Conservation (phyloP, 805 yeast genomes). For the Candida sakaeoensis region DNA sequence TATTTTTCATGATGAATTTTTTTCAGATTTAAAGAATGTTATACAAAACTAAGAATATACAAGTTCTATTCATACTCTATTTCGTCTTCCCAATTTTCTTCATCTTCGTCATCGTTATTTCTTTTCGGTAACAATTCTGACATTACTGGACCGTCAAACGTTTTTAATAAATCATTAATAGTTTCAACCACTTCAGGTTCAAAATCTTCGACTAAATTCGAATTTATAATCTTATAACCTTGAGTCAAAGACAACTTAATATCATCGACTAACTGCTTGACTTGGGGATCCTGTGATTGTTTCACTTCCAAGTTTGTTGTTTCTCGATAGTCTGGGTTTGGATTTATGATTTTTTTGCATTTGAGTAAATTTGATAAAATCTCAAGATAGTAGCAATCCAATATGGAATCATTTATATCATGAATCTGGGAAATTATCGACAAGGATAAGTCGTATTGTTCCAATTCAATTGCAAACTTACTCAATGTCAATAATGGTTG, state of each 20-base stretch:
- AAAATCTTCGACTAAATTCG: constrained; percentile 38
- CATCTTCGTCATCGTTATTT: constrained; percentile 29
- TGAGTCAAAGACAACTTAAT: constrained; percentile 43
- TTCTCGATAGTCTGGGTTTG: constrained; percentile 39
- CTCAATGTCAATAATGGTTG: constrained; percentile 73
- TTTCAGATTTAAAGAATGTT: constrained; percentile 19
- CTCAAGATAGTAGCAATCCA: constrained; percentile 80
- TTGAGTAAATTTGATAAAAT: constrained; percentile 65
- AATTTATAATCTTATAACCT: constrained; percentile 39
- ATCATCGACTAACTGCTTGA: constrained; percentile 29
- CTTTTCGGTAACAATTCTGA: constrained; percentile 34
- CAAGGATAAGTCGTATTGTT: constrained; percentile 60
- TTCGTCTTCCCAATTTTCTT: constrained; percentile 47
- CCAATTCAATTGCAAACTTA: constrained; percentile 76
- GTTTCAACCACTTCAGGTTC: constrained; percentile 61
- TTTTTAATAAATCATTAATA: constrained; percentile 45
- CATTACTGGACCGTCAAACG: constrained; percentile 61
- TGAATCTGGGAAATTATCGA: constrained; percentile 63
- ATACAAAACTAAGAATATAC: constrained; percentile 7
- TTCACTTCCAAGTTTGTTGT: constrained; percentile 22
- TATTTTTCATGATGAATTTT: constrained; percentile 24
- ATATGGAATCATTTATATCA: constrained; percentile 78
- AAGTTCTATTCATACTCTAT: constrained; percentile 36
- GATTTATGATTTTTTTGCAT: constrained; percentile 32
- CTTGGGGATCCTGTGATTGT: constrained; percentile 23